Evolutionary conservation across 2,329 filamentous ascomycete species (phyloP), one percentile per base, ranked within the genome.

Genomic region (Nannizziopsis barbatae): DNA sequence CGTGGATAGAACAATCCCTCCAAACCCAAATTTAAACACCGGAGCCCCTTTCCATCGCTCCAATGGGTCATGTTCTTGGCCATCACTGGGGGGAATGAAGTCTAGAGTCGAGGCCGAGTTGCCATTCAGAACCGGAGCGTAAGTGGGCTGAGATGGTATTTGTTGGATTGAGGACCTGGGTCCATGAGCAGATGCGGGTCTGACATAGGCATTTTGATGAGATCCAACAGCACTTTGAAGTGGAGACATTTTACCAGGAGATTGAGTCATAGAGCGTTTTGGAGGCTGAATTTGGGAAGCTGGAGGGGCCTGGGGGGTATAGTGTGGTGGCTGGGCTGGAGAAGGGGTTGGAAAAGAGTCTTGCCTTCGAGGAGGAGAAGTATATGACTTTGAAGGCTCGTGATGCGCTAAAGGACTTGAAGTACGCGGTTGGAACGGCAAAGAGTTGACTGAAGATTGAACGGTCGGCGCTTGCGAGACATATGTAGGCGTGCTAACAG

Each of bases 31-130:
- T 1, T 77, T 78, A 59, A 96, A 83, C 10, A 95, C 76, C 0
- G 93, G 92, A 10, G 79, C 77, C 2, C 93, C 93, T 67, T 84
- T 88, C 92, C 92, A 98, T 55, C 92, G 76, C 62, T 94, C 77
- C 5, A 98, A 71, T 1, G 82, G 80, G 67, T 98, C 92, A 14
- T 79, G 68, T 58, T 72, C 69, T 33, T 71, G 71, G 41, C 76
- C 77, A 55, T 73, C 78, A 42, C 67, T 68, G 3, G 79, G 79
- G 4, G 69, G 57, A 45, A 81, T 74, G 52, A 77, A 80, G 15
- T 74, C 69, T 12, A 79, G 64, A 18, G 75, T 70, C 20, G 71
- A 66, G 11, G 72, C 73, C 37, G 71, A 65, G 40, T 71, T 67
- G 33, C 66, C 64, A 27, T 62, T 62, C 35, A 66, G 22, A 32